Evolutionary conservation across 805 yeast genomes (phyloP).

Genomic region (Kazachstania taianensis): DNA sequence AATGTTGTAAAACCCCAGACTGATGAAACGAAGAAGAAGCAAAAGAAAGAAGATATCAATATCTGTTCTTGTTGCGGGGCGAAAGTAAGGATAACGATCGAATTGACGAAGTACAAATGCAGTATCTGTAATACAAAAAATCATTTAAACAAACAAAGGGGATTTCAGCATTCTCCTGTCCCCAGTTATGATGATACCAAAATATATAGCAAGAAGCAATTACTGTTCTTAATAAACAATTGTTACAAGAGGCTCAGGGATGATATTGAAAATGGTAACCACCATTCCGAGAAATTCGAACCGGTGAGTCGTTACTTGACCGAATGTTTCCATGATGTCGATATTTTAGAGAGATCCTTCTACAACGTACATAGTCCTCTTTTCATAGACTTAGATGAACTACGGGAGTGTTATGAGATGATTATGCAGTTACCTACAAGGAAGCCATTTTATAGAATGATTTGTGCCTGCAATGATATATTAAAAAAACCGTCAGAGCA

Average conservation of each 20-base stretch:
- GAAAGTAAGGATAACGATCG: conserved; percentile 30
- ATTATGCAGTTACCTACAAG: conserved; percentile 46
- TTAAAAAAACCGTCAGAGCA: conserved; percentile 37
- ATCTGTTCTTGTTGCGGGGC: conserved; percentile 42
- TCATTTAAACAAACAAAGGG: conserved; percentile 5
- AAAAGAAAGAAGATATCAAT: background rate
- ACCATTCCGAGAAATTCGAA: conserved; percentile 29
- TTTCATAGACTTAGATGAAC: conserved; percentile 39
- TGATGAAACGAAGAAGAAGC: no score
- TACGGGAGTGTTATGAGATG: conserved; percentile 37
- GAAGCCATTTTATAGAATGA: conserved; percentile 47
- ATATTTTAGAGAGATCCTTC: conserved; percentile 33
- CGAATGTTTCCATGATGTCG: conserved; percentile 38
- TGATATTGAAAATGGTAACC: conserved; percentile 5
- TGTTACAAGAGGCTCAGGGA: background rate
- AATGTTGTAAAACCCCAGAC: background rate
- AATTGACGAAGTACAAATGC: conserved; percentile 41
- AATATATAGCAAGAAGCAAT: background rate
- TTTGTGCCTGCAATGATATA: conserved; percentile 41
- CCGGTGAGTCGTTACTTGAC: conserved; percentile 43
- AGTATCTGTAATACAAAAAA: conserved; percentile 48
- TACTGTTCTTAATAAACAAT: background rate
- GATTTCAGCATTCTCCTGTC: background rate
- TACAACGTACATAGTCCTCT: background rate
- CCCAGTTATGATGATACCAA: no score